Base-by-base conservation (phyloP, 345 rosid genomes). In the Orychophragmus violaceus region DNA sequence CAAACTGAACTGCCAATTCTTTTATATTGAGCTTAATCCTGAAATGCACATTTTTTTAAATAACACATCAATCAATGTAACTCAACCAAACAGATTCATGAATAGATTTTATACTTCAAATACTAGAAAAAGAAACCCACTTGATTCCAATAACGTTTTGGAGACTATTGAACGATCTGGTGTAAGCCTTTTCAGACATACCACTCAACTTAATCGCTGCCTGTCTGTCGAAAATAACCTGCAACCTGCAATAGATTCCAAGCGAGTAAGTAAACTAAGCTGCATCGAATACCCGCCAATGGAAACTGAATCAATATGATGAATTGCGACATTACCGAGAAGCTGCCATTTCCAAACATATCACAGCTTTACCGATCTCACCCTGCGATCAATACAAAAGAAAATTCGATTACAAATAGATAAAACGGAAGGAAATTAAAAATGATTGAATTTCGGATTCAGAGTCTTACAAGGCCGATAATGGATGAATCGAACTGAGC, bases 281-380 rank as follows among this genome's bases (percentile, higher is more conserved):
- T 18, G 19, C 16, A n/a, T 35, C 6, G 3, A 41, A 24, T 41
- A 41, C 13, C 18, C 28, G 42, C 14, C 17, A 64, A 51, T 1
- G 7, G 19, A 17, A 17, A 48, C 3, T 1, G 16, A 59, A 49
- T 42, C 19, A 5, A 32, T 3, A 18, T 29, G 8, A 44, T 33
- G 12, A 48, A 45, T 21, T 17, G 13, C 4, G n/a, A 9, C 11
- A 6, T 12, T 58, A 88, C 95, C 97, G 78, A 69, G 89, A 65
- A 5, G 97, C 88, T 10, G 97, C 95, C 24, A 94, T 84, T 74
- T 94, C 97, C 10, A 94, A 59, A 84, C 96, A 94, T 77, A 90
- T 88, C 42, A 90, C 65, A 42, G 96, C 93, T 77, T 94, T 94
- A 53, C 97, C 83, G 51, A 87, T 74, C 88, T 94, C 99, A 49